Conservation (phyloP, 306 rosid genomes). For the Canavalia gladiata region DNA sequence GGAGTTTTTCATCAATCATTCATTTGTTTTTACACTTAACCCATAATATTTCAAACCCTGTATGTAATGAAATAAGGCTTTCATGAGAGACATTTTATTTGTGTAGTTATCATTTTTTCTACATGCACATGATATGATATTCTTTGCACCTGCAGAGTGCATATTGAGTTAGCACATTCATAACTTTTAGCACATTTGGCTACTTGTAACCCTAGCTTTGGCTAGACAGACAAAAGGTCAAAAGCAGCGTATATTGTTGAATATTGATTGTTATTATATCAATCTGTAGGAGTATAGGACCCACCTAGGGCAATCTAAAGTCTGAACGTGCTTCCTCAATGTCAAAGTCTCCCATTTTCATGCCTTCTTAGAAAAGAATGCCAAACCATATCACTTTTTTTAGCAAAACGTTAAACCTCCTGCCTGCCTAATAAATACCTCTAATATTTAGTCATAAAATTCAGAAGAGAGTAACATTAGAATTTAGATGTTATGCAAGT, state of each 20-base stretch:
- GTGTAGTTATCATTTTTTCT: neutral
- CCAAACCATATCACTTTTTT: neutral
- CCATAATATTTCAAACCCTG: neutral
- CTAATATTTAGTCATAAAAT: neutral
- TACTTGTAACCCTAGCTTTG: constrained; percentile 24
- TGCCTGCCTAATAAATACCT: neutral
- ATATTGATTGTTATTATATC: neutral
- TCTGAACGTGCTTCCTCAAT: constrained; percentile 36
- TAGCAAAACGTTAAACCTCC: neutral
- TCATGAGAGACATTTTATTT: constrained; percentile 11
- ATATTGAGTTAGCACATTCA: neutral
- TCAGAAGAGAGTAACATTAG: neutral
- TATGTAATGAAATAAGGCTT: neutral
- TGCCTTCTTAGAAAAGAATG: neutral
- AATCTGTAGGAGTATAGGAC: neutral
- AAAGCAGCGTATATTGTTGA: constrained; percentile 57
- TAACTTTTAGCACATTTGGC: neutral
- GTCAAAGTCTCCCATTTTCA: constrained; percentile 41
- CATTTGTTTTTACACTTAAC: neutral
- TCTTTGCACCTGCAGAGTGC: neutral
- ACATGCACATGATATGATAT: neutral
- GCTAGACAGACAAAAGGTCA: constrained; percentile 43
- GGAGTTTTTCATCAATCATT: neutral
- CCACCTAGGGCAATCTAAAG: neutral
- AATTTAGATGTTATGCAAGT: neutral